A percentile compares a stretch with the other conserved stretches of the same genome.
phyloP scores from a whole-genome alignment of 192 early-diverging fungal species.

The Diversispora eburnea region DNA sequence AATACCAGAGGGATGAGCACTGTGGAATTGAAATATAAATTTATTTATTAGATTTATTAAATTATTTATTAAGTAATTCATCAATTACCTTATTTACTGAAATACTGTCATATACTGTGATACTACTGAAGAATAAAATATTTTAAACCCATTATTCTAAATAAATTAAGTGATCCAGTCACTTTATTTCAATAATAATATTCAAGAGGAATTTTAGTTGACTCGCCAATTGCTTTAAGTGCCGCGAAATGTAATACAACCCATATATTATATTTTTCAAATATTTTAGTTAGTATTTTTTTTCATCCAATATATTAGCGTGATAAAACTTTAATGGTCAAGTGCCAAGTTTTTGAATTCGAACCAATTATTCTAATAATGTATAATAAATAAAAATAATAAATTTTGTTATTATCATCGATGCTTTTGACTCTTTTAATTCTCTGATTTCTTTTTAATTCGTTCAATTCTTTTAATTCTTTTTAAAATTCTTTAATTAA shows the following conservation, averaged over 20 bases:
- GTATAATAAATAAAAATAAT: neutral
- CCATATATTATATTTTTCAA: slow-evolving; percentile 62
- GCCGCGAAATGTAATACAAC: slow-evolving; percentile 88
- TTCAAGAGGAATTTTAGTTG: slow-evolving; percentile 68
- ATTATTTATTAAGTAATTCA: too few relatives aligned
- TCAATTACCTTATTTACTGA: slow-evolving; percentile 59
- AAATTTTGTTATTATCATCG: neutral
- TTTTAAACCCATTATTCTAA: slow-evolving; percentile 87
- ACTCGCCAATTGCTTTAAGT: slow-evolving; percentile 85
- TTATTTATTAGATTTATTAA: too few relatives aligned
- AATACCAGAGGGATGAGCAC: slow-evolving; percentile 83
- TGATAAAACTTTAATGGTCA: slow-evolving; percentile 64
- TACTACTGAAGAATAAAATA: slow-evolving; percentile 93
- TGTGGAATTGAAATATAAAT: slow-evolving; percentile 89
- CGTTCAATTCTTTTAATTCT: too few relatives aligned
- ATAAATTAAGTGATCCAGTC: slow-evolving; percentile 77
- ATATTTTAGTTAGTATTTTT: slow-evolving; percentile 61
- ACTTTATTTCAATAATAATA: slow-evolving; percentile 97
- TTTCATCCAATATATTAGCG: slow-evolving; percentile 73
- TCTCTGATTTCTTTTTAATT: neutral
- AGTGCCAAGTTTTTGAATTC: slow-evolving; percentile 60
- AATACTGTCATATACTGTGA: slow-evolving; percentile 80
- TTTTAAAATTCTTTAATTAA: slow-evolving; percentile 54
- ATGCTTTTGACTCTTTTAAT: too few relatives aligned
- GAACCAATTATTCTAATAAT: slow-evolving; percentile 5